These are phyloP conservation scores for Ruellia speciosa DNA, from an alignment of 305 asterid genomes.

Conservation along the genomic window DNA sequence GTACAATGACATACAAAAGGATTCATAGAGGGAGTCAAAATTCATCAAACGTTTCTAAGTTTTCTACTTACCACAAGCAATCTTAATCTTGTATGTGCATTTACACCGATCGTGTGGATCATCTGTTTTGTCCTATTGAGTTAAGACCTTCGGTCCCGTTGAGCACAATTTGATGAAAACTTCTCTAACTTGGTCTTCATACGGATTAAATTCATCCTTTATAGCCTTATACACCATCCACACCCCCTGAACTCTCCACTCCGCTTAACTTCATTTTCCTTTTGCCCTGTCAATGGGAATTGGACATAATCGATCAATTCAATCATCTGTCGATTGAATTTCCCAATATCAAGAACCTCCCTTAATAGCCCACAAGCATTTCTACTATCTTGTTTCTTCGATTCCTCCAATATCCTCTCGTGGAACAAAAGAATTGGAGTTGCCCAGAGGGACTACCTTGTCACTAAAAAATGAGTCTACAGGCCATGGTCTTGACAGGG, in stretches of 20 bases:
- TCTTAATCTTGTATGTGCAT: no score
- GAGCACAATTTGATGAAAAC: slow-evolving; percentile 61
- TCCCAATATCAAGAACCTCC: slow-evolving; percentile 78
- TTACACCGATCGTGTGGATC: no score
- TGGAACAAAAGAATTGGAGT: slow-evolving; percentile 52
- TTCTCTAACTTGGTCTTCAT: slow-evolving; percentile 56
- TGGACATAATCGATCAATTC: slow-evolving; percentile 47
- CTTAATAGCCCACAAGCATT: slow-evolving; percentile 67
- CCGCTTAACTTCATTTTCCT: slow-evolving; percentile 52
- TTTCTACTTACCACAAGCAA: no score
- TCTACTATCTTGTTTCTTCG: slow-evolving; percentile 61
- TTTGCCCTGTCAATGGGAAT: slow-evolving; percentile 59
- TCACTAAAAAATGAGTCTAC: slow-evolving; percentile 45
- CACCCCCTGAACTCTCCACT: slow-evolving; percentile 53
- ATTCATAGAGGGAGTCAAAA: no score
- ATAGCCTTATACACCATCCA: slow-evolving; percentile 37
- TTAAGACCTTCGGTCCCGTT: slow-evolving; percentile 59
- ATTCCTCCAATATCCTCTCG: slow-evolving; percentile 78
- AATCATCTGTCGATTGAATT: slow-evolving; percentile 43
- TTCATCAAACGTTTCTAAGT: no score
- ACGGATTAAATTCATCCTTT: slow-evolving; percentile 52
- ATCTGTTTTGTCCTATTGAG: slow-evolving; percentile 30
- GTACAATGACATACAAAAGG: no score
- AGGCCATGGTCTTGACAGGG: slow-evolving; percentile 90
- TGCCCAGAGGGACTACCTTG: slow-evolving; percentile 55